Conservation (phyloP, 352 stramenopile genomes). For the Stephanocyclus meneghinianus region DNA sequence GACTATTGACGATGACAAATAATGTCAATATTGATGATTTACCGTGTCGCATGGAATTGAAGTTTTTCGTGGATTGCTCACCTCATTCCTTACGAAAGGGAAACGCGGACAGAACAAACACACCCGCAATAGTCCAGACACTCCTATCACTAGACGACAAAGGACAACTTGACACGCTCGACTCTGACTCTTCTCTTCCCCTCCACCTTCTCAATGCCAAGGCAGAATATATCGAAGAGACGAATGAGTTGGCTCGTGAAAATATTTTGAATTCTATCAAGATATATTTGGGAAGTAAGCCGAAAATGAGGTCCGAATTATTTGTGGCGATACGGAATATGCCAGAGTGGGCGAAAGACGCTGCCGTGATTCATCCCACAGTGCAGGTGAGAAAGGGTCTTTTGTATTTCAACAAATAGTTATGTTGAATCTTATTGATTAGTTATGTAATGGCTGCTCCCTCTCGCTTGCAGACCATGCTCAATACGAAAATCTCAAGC, state of each 20-base stretch:
- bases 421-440: not conserved
- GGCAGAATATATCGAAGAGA: constrained; percentile 4
- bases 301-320: constrained; percentile 9
- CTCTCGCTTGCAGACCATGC: constrained; percentile 2
- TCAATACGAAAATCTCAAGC: constrained; percentile 29
- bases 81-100: not conserved
- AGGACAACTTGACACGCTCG: not conserved
- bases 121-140: not conserved
- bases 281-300: constrained; percentile 15
- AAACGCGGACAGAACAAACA: constrained; percentile 5
- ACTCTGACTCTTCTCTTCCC: constrained; percentile 17
- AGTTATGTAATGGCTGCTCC: not conserved
- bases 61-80: not conserved
- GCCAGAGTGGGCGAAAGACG: constrained; percentile 24
- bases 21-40: not conserved
- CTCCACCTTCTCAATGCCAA: constrained; percentile 23
- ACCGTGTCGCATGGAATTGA: not conserved
- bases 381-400: constrained; percentile 8
- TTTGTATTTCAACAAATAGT: not conserved
- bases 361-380: constrained; percentile 17
- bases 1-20: not conserved
- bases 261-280: constrained; percentile 21
- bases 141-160: not conserved
- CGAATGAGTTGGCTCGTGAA: not conserved
- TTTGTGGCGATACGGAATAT: constrained; percentile 19